phyloP scores from a whole-genome alignment of 768 basidiomycete genomes.

The Gloeophyllum trabeum region DNA sequence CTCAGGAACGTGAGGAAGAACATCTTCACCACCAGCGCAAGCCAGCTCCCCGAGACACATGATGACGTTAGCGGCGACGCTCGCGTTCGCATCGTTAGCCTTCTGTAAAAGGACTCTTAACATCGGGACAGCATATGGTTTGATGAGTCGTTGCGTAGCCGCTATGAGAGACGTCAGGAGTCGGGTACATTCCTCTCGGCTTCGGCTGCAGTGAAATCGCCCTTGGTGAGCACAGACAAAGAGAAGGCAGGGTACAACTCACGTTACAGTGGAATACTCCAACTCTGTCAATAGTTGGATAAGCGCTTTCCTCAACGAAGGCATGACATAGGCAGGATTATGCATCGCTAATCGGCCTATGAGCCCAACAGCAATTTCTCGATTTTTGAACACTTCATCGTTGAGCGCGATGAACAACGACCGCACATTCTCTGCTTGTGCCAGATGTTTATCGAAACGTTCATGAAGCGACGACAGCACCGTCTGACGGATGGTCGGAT shows the following conservation, averaged over 20 bases:
- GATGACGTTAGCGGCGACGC: slow-evolving; percentile 86
- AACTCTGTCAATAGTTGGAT: slow-evolving; percentile 95
- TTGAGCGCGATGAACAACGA: slow-evolving; percentile 95
- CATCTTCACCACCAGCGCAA: slow-evolving; percentile 88
- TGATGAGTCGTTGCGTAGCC: slow-evolving; percentile 88
- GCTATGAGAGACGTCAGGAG: slow-evolving; percentile 83
- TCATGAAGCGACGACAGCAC: slow-evolving; percentile 84
- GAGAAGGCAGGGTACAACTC: slow-evolving; percentile 25
- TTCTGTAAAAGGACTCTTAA: slow-evolving; percentile 87
- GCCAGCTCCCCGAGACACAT: slow-evolving; percentile 93
- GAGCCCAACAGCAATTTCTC: slow-evolving; percentile 79
- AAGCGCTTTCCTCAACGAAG: slow-evolving; percentile 86
- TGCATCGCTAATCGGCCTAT: slow-evolving; percentile 91
- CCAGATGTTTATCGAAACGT: slow-evolving; percentile 92
- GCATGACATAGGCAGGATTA: slow-evolving; percentile 99
- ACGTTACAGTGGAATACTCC: slow-evolving; percentile 87
- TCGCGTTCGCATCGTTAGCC: slow-evolving; percentile 74
- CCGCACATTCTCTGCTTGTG: slow-evolving; percentile 97
- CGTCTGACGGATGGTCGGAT: slow-evolving; percentile 72
- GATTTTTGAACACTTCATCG: slow-evolving; percentile 91
- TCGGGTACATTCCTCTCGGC: slow-evolving; percentile 85
- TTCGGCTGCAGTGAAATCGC: slow-evolving; percentile 60
- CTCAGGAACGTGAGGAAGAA: slow-evolving; percentile 69
- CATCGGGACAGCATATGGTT: slow-evolving; percentile 91
- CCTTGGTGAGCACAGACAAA: not conserved